Evolutionary conservation across 139 green algal species (phyloP).

Genomic region (Closterium sp.): DNA sequence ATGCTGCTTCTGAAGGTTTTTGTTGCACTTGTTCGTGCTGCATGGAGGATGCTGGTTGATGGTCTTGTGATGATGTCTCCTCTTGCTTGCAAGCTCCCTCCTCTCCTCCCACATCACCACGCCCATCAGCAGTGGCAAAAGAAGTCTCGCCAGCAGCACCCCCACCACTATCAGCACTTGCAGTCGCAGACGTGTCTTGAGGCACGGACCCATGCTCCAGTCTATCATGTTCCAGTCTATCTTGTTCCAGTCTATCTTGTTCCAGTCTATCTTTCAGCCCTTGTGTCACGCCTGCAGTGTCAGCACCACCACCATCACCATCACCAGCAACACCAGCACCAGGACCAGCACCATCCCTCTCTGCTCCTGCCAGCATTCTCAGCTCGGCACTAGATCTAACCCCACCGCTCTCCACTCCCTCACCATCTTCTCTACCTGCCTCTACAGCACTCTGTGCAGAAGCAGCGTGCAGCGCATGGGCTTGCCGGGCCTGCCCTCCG

Average conservation of each 20-base stretch:
- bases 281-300: too few relatives aligned
- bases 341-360: neutral
- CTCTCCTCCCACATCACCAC: neutral
- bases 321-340: neutral
- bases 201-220: too few relatives aligned
- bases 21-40: neutral
- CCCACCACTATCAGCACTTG: too few relatives aligned
- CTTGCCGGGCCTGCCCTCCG: too few relatives aligned
- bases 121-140: too few relatives aligned
- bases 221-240: too few relatives aligned
- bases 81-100: neutral
- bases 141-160: too few relatives aligned
- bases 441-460: neutral
- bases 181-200: too few relatives aligned
- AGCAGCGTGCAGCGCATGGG: neutral
- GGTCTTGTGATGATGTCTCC: too few relatives aligned
- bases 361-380: neutral
- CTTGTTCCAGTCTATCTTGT: too few relatives aligned
- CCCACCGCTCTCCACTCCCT: neutral
- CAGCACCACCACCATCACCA: neutral
- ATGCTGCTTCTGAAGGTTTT: neutral
- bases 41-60: neutral
- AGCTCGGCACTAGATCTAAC: neutral
- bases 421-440: neutral
- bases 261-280: too few relatives aligned